Base-by-base conservation (phyloP, 768 basidiomycete species). In the Termitomyces eurrhizus region DNA sequence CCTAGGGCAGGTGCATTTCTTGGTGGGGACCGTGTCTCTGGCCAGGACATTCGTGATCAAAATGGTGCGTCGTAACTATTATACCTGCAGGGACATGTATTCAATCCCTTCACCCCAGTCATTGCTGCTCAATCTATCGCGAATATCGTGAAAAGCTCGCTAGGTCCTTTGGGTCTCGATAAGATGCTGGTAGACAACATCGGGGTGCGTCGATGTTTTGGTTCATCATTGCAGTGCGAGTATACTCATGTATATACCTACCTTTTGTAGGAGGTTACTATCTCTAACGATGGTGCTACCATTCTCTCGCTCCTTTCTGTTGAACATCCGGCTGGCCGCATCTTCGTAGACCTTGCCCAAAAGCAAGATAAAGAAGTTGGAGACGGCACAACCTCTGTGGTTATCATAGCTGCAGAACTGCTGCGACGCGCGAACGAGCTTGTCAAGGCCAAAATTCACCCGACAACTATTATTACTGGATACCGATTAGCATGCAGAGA, bases 361-460 rank as follows among this genome's bases (percentile, higher is more conserved):
- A 98, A 98, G 70, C 95, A 98, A 75, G 97, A 99, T 75, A 97
- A 95, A 72, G 97, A 99, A 76, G 97, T 99, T 11, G 97, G 97
- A 41, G 97, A 99, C 77, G 97, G 97, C 14, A 99, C 97, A 8
- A 99, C 97, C 3, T 98, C 95, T 26, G 97, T 99, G 46, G 97
- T 99, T 52, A 92, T 99, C 66, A 84, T 99, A 71, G 95, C 95
- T 57, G 95, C 97, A n/a, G 97, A 98, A 74, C 85, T 98, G 50
- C 81, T 98, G 65, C 89, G 93, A 63, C 86, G 97, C 57, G 97
- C 96, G 58, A 98, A 98, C 72, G 97, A 98, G 72, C 88, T 99
- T 48, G 95, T 99, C 65, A 93, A 97, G 77, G 89, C 93, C 65
- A 98, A 94, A 76, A 98, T 99, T 56, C 97, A 99, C 74, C 97